Evolutionary conservation across 169 alveolate genomes (phyloP).

Genomic region (Blepharisma undulans): DNA sequence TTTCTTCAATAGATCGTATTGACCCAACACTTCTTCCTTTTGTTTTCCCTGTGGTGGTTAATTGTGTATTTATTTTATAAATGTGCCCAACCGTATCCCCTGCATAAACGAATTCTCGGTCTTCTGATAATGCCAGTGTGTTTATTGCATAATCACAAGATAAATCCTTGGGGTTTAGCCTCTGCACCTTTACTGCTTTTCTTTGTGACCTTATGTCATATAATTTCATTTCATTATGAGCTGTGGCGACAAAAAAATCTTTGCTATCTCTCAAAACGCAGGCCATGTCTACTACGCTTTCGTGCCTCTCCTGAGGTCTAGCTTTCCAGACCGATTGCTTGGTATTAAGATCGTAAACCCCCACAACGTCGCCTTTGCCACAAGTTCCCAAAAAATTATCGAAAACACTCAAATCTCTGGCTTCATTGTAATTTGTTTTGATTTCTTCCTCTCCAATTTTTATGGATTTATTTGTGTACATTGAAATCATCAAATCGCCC

Average conservation of each 20-base stretch:
- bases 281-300: neutral
- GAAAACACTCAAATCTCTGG: neutral
- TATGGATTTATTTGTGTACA: neutral
- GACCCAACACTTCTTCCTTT: conserved; percentile 33
- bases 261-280: neutral
- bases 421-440: neutral
- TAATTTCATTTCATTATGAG: neutral
- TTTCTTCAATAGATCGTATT: neutral
- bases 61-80: neutral
- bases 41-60: conserved; percentile 4
- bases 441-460: neutral
- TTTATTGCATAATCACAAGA: neutral
- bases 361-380: neutral
- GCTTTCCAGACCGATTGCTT: conserved; percentile 2
- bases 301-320: neutral
- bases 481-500: neutral
- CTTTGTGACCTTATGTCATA: conserved; percentile 13
- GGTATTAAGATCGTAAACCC: neutral
- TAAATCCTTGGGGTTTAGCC: neutral
- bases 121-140: neutral
- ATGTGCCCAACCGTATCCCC: conserved; percentile 25
- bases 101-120: neutral
- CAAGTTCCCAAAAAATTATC: neutral
- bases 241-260: neutral
- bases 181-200: neutral